Base-by-base conservation (phyloP, 495 filamentous ascomycete genomes). In the Choiromyces venosus region DNA sequence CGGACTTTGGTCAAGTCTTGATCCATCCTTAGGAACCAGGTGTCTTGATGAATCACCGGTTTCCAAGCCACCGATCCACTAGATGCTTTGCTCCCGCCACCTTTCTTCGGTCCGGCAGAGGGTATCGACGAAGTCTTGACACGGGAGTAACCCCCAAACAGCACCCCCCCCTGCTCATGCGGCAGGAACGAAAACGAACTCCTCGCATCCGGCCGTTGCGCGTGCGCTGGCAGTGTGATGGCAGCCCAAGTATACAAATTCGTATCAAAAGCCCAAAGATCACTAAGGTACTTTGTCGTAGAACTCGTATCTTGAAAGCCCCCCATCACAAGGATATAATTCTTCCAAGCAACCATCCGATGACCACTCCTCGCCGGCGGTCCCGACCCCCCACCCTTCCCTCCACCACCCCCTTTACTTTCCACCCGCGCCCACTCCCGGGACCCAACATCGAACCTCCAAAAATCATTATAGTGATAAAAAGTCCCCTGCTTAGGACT, bases 381-480 rank as follows among this genome's bases (percentile, higher is more conserved):
- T 0, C 89, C 88, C 82, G 94, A 93, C n/a, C 76, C 77, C 21
- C 75, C 75, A n/a, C 69, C 71, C 29, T 56, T 75, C 66, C 92
- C 91, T 4, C 46, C 39, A 5, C 39, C n/a, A 56, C 46, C n/a
- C 46, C n/a, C n/a, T 84, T 97, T 97, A 67, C 84, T 86, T 82
- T 99, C 95, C 37, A 99, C 81, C 38, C 93, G 88, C 64, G 88
- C 91, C 95, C 95, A 99, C 84, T 99, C 95, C 71, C 92, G 86
- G 0, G 89, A 87, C 8, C 87, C 85, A 0, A 93, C 89, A 69
- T 97, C 93, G 44, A 97, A 88, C 39, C 91, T 87, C 95, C 95
- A 99, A 81, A 98, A 97, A 81, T 97, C 95, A 82, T 97, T 96
- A 84, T 99, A 99, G 79, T 99, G 95, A 81, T 99, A 97, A 81